Evolutionary conservation across 2,329 filamentous ascomycete species (phyloP).

Genomic region (Botryotinia narcissicola): DNA sequence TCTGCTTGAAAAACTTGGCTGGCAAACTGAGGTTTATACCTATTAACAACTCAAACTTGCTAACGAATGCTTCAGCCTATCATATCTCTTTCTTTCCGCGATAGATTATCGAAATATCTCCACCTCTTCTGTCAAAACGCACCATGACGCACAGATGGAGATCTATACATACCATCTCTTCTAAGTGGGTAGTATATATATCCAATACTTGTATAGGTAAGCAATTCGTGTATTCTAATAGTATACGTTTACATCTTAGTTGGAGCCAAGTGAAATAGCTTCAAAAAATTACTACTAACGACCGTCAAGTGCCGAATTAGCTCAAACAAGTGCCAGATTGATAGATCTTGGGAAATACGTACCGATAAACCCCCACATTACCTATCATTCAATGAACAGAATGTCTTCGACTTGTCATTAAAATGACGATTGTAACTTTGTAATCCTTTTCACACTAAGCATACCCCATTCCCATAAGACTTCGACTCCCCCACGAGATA

Average conservation of each 20-base stretch:
- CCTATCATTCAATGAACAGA: neutral
- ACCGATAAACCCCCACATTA: neutral
- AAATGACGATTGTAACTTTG: neutral
- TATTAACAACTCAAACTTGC: neutral
- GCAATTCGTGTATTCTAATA: neutral
- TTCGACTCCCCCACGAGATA: neutral
- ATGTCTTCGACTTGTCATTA: neutral
- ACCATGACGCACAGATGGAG: neutral
- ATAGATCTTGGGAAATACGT: neutral
- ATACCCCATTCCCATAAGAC: neutral
- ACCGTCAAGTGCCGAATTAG: neutral
- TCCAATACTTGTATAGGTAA: neutral
- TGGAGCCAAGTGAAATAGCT: neutral
- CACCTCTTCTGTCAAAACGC: neutral
- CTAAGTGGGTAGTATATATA: neutral
- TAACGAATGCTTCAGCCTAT: neutral
- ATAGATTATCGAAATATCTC: neutral
- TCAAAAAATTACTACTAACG: neutral
- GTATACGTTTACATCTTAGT: neutral
- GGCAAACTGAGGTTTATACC: too few species aligned
- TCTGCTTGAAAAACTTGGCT: rapidly evolving
- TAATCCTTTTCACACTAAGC: neutral
- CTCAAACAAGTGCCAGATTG: neutral
- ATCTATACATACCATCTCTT: neutral
- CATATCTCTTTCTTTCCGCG: neutral